Evolutionary conservation across 1,139 yeast species (phyloP).

Genomic region (Taiozyma sp.): DNA sequence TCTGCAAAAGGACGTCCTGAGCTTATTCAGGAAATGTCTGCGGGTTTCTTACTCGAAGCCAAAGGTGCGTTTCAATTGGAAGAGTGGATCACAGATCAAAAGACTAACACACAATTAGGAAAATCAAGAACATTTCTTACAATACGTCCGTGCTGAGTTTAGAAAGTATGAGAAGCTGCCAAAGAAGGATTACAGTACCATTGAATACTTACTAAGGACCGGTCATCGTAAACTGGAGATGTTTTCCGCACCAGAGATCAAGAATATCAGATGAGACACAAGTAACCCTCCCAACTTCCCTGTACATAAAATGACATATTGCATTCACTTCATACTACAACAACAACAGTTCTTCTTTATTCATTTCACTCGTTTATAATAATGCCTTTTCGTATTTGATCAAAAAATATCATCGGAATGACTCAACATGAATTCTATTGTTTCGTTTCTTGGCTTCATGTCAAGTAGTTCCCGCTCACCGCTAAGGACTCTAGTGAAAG

Average conservation of each 20-base stretch:
- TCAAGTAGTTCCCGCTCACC: slow-evolving; percentile 86
- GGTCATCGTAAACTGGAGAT: slow-evolving; percentile 73
- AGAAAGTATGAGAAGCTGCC: slow-evolving; percentile 52
- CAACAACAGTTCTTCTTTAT: neutral
- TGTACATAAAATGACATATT: neutral
- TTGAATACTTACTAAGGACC: slow-evolving; percentile 77
- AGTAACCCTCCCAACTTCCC: too few relatives aligned
- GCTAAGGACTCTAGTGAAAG: slow-evolving; percentile 73
- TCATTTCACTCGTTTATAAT: neutral
- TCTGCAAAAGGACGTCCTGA: slow-evolving; percentile 58
- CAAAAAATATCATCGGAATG: slow-evolving; percentile 42
- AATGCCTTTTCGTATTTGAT: neutral
- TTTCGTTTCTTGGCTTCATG: slow-evolving; percentile 77
- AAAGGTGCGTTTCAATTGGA: slow-evolving; percentile 22
- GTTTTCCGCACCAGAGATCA: slow-evolving; percentile 64
- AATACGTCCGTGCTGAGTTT: slow-evolving; percentile 54
- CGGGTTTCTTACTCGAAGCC: slow-evolving; percentile 58
- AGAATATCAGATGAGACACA: slow-evolving; percentile 40
- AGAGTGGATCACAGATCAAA: neutral
- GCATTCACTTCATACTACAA: neutral
- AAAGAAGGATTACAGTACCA: slow-evolving; percentile 78
- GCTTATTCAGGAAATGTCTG: slow-evolving; percentile 55
- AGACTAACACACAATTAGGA: slow-evolving; percentile 12
- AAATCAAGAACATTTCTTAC: slow-evolving; percentile 31
- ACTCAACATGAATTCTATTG: slow-evolving; percentile 71